These are phyloP conservation scores for Nasturtium officinale DNA, from an alignment of 345 rosid species.

Conservation along the genomic window DNA sequence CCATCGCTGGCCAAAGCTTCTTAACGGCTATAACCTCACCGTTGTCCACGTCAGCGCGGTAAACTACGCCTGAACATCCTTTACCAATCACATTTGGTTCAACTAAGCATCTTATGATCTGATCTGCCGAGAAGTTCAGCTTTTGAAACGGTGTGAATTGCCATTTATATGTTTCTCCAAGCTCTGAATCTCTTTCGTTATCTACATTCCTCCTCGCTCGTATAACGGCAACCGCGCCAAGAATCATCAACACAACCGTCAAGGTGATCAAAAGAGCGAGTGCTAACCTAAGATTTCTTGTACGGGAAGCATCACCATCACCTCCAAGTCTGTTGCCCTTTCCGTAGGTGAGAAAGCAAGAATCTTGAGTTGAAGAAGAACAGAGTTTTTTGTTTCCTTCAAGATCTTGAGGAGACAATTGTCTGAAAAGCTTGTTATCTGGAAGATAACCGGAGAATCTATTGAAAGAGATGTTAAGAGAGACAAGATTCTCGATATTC, in stretches of 20 bases:
- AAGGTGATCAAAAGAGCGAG: constrained; percentile 67
- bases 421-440: constrained; percentile 79
- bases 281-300: constrained; percentile 72
- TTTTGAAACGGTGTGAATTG: constrained; percentile 96
- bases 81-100: constrained; percentile 88
- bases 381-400: constrained; percentile 72
- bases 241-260: constrained; percentile 66
- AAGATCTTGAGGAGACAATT: constrained; percentile 55
- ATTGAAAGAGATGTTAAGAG: constrained; percentile 79
- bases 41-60: constrained; percentile 82
- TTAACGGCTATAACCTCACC: constrained; percentile 92
- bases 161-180: constrained; percentile 93
- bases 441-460: constrained; percentile 89
- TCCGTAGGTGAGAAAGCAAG: constrained; percentile 59
- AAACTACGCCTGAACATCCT: constrained; percentile 91
- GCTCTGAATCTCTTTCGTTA: constrained; percentile 71
- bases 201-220: constrained; percentile 54
- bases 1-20: constrained; percentile 85
- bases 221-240: constrained; percentile 72
- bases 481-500: constrained; percentile 72
- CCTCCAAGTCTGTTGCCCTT: constrained; percentile 44
- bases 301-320: constrained; percentile 44
- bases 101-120: constrained; percentile 72
- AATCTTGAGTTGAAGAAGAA: constrained; percentile 56
- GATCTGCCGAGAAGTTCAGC: constrained; percentile 84